Evolutionary conservation across 352 stramenopile genomes (phyloP).

Genomic region (Phytophthora pisi): DNA sequence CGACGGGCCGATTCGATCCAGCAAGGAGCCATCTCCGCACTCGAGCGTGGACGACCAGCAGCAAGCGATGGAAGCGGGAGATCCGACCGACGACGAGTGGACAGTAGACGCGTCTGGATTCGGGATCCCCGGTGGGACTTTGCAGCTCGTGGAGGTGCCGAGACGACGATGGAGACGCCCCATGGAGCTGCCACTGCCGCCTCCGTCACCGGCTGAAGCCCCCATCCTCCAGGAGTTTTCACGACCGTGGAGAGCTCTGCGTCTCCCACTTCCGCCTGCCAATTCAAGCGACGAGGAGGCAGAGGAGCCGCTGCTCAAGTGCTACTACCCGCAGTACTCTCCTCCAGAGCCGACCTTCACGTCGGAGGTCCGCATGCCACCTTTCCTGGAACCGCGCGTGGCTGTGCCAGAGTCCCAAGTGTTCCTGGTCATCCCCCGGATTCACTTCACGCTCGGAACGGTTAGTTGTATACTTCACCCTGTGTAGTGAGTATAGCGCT

Average conservation of each 20-base stretch:
- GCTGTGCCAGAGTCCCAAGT: slow-evolving; percentile 56
- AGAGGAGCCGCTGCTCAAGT: slow-evolving; percentile 59
- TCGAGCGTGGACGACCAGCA: slow-evolving; percentile 3
- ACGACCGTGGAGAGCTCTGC: slow-evolving; percentile 41
- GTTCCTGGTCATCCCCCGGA: slow-evolving; percentile 46
- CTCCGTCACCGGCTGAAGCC: slow-evolving; percentile 18
- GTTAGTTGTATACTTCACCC: slow-evolving; percentile 22
- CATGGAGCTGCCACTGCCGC: slow-evolving; percentile 31
- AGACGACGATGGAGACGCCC: slow-evolving; percentile 24
- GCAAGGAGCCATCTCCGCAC: not conserved
- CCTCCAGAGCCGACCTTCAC: slow-evolving; percentile 53
- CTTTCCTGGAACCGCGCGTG: slow-evolving; percentile 50
- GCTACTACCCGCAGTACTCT: slow-evolving; percentile 65
- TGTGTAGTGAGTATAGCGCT: too few species aligned
- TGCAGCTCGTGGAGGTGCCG: slow-evolving; percentile 29
- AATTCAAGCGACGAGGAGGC: not conserved
- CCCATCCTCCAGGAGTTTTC: slow-evolving; percentile 52
- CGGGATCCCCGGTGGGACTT: slow-evolving; percentile 29
- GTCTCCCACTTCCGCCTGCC: slow-evolving; percentile 20
- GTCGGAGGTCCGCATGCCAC: slow-evolving; percentile 39
- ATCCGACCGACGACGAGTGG: slow-evolving; percentile 12
- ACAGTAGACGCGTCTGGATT: slow-evolving; percentile 20
- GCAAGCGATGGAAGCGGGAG: slow-evolving; percentile 6
- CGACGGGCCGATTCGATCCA: not conserved
- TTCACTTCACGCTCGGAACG: slow-evolving; percentile 62